Evolutionary conservation across 768 basidiomycete genomes (phyloP), one percentile per base, ranked within the genome.

Genomic region (Chalciporus pseudorubinellus): DNA sequence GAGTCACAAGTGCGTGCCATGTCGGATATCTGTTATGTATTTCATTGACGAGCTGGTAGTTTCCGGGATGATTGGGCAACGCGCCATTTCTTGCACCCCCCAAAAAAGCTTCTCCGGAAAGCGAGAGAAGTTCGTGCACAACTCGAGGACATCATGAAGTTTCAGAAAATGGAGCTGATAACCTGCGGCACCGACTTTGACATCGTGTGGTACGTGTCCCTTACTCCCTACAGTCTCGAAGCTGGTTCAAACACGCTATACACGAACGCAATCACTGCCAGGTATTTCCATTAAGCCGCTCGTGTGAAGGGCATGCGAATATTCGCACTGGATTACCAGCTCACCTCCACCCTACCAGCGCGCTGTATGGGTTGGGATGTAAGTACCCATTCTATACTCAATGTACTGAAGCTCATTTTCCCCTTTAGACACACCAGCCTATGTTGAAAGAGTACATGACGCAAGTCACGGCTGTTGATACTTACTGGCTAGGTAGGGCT

Each of bases 361-460:
- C 97, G 4, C 73, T 99, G 47, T 98, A 95, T 66, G 95, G 97
- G 10, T 79, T 98, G 47, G 97, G 95, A 64, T 98, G 92, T 92
- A 67, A 72, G 87, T 75, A 13, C 53, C 6, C 21, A 18, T 48
- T 43, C 44, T 1, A 12, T 4, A 26, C n/a, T 9, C 28, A 21
- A 24, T 40, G 19, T 11, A 31, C 43, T 0, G 5, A 20, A 24
- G 22, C 34, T 59, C 39, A 63, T 29, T 31, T 28, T 51, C 31
- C 20, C 52, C 10, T 4, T 26, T 62, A 94, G 92, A 93, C 70
- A 95, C 94, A 19, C 95, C 95, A 6, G 88, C 94, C 38, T 98
- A 98, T 69, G 90, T 97, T 43, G 83, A 95, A 95, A 64, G 87
- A 92, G 70, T 99, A 99, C 72, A 97, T 98, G 95, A 95, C 95